Conservation (phyloP, 1,284 basidiomycete genomes). For the Cryptococcus amylolentus region DNA sequence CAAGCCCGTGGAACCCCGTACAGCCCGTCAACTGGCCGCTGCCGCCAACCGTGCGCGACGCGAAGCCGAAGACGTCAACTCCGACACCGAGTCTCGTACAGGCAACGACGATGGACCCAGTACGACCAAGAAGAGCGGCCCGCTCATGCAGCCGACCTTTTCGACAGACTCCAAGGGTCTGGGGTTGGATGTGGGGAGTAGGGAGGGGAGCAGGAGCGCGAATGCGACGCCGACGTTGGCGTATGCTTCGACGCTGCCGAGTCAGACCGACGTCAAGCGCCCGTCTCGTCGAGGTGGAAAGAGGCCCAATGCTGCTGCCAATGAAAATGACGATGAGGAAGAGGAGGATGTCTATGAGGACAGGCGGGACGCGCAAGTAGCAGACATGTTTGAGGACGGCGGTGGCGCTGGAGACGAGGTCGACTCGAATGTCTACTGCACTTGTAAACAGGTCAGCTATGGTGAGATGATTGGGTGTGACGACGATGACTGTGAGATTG, state of each 20-base stretch:
- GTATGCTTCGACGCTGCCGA: constrained; percentile 1
- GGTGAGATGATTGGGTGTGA: constrained; percentile 97
- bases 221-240: constrained; percentile 17
- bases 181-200: constrained; percentile 20
- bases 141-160: constrained; percentile 21
- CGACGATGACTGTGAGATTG: constrained; percentile 72
- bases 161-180: constrained; percentile 29
- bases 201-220: constrained; percentile 12
- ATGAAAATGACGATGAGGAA: constrained; percentile 35
- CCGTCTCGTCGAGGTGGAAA: constrained; percentile 23
- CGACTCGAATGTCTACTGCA: constrained; percentile 76
- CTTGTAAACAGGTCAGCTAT: constrained; percentile 72
- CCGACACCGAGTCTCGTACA: constrained; percentile 33
- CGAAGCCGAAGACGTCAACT: constrained; percentile 32
- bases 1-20: constrained; percentile 37
- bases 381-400: constrained; percentile 10
- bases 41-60: constrained; percentile 37
- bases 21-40: constrained; percentile 45
- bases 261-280: constrained; percentile 4
- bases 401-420: constrained; percentile 21
- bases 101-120: constrained; percentile 6
- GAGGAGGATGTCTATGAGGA: constrained; percentile 10
- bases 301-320: constrained; percentile 27
- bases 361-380: not conserved
- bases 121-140: constrained; percentile 13